Evolutionary conservation across 352 stramenopile species (phyloP).

Genomic region (Globisporangium spiculum): DNA sequence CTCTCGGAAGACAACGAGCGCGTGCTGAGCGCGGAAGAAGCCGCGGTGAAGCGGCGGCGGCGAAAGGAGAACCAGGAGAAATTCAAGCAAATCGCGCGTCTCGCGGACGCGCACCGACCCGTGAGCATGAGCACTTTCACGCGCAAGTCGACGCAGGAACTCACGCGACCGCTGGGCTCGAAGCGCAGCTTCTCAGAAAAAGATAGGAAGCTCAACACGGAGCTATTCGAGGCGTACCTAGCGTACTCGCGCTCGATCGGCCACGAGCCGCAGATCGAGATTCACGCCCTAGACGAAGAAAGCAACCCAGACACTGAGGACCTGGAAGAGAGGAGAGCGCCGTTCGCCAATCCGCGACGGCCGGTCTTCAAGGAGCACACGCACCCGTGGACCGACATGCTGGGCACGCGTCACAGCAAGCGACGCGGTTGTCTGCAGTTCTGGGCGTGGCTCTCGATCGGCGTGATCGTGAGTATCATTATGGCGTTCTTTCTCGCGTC

Average conservation of each 20-base stretch:
- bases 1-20: slow-evolving; percentile 8
- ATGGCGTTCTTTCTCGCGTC: slow-evolving; percentile 29
- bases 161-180: slow-evolving; percentile 16
- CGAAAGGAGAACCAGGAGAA: slow-evolving; percentile 45
- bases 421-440: slow-evolving; percentile 36
- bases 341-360: slow-evolving; percentile 42
- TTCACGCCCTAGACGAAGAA: slow-evolving; percentile 81
- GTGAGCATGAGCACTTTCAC: slow-evolving; percentile 52
- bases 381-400: slow-evolving; percentile 44
- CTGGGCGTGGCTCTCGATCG: slow-evolving; percentile 34
- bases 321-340: slow-evolving; percentile 18
- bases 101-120: slow-evolving; percentile 52
- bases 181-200: slow-evolving; percentile 61
- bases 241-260: slow-evolving; percentile 92
- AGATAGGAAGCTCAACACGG: slow-evolving; percentile 82
- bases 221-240: slow-evolving; percentile 94
- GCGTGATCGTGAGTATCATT: slow-evolving; percentile 29
- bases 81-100: slow-evolving; percentile 56
- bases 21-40: background rate
- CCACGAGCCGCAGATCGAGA: slow-evolving; percentile 79
- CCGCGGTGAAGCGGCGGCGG: slow-evolving; percentile 16
- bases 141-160: slow-evolving; percentile 21
- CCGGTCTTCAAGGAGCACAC: slow-evolving; percentile 27
- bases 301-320: slow-evolving; percentile 29
- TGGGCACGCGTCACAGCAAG: slow-evolving; percentile 47